Base-by-base conservation (phyloP, 2,329 filamentous ascomycete species). In the Peltaster fructicola region DNA sequence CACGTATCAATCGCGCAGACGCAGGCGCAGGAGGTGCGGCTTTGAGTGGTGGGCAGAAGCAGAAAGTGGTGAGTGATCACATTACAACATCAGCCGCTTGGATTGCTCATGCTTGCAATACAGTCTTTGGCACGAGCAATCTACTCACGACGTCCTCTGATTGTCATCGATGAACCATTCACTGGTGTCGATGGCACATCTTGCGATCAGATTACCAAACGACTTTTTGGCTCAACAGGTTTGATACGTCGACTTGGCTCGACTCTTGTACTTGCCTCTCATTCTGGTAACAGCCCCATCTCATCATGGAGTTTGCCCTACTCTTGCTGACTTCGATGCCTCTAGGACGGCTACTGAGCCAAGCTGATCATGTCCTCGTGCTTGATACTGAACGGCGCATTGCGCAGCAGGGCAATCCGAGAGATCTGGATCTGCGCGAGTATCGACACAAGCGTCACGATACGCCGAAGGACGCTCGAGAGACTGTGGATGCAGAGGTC, bases 121-220 rank as follows among this genome's bases (percentile, higher is more conserved):
- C 13, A 50, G 45, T 55, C 59, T n/a, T 51, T 64, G 11, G 62
- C 62, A 8, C 48, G 62, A 27, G 61, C 60, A 6, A 45, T 63
- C 6, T 66, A 65, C 37, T 52, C 60, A 11, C 51, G 56, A 21
- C 53, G 52, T 23, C 49, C 56, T 17, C 46, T 61, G 14, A 43
- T 63, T 15, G 47, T 65, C 11, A 47, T 65, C 8, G 61, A 65
- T 33, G 60, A 65, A 33, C 53, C 57, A 11, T 50, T 65, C n/a
- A 61, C 54, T 30, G 59, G 59, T 3, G 49, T 65, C 5, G 61
- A 65, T 34, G 44, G 51, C 7, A 47, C 53, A 9, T 63, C 60
- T 1, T 59, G 61, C 27, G 54, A 58, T 15, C 47, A 51, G 15
- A 54, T 64, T 8, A 62, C 60, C 38, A 47, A 57, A 30, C 50